Conservation (phyloP, 768 basidiomycete genomes). For the Aureoboletus auriporus region DNA sequence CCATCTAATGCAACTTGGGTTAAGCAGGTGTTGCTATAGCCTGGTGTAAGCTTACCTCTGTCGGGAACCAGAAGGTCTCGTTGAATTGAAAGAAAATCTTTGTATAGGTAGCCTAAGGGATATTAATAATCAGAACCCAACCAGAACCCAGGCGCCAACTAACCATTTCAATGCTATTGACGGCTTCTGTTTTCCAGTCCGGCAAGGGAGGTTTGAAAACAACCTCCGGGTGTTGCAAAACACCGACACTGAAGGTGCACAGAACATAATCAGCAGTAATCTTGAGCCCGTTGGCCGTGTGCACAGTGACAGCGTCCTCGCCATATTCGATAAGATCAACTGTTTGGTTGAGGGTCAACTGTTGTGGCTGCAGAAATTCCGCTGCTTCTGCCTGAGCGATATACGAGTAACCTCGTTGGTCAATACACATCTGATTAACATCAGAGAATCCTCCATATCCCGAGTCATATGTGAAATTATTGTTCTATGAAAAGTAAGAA, state of each 20-base stretch:
- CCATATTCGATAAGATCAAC: conserved; percentile 47
- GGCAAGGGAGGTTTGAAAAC: conserved; percentile 53
- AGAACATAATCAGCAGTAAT: conserved; percentile 56
- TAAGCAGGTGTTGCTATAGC: background rate
- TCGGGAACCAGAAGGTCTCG: conserved; percentile 56
- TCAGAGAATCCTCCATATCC: conserved; percentile 57
- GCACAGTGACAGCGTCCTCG: conserved; percentile 42
- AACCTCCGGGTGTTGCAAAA: conserved; percentile 62
- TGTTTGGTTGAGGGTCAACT: conserved; percentile 47
- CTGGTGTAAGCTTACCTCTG: conserved; percentile 27
- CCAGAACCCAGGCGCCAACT: background rate
- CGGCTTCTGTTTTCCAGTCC: conserved; percentile 60
- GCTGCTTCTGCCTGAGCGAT: conserved; percentile 55
- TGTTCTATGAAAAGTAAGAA: conserved; percentile 37
- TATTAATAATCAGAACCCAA: background rate
- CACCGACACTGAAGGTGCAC: conserved; percentile 67
- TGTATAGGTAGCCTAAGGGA: conserved; percentile 50
- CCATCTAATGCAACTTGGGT: conserved; percentile 25
- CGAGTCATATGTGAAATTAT: conserved; percentile 55
- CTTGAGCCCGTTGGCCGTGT: conserved; percentile 38
- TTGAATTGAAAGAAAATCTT: conserved; percentile 67
- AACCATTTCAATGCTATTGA: conserved; percentile 60
- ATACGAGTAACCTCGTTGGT: conserved; percentile 59
- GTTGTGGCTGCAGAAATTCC: conserved; percentile 45
- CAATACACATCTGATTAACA: conserved; percentile 49